Evolutionary conservation across 2,329 filamentous ascomycete genomes (phyloP).

Genomic region (Pseudonectria foliicola): DNA sequence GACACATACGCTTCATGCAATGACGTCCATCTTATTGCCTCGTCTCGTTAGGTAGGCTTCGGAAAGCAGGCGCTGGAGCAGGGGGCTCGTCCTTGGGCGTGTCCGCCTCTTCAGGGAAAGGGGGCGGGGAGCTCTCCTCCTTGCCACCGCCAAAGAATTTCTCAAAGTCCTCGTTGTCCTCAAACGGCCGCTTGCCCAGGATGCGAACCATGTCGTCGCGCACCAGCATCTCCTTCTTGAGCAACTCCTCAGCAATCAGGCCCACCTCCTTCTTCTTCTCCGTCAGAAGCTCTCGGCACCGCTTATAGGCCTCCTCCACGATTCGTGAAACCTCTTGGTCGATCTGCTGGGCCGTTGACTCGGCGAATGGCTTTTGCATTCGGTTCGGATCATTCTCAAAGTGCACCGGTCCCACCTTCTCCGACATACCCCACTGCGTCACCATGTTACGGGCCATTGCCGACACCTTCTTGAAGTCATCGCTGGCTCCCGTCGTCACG

Average conservation of each 20-base stretch:
- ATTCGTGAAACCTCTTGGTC: constrained; percentile 87
- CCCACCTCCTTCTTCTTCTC: constrained; percentile 86
- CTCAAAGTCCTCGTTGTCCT: constrained; percentile 77
- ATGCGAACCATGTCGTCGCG: constrained; percentile 89
- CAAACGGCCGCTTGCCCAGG: constrained; percentile 76
- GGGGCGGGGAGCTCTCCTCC: constrained; percentile 50
- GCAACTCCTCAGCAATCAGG: constrained; percentile 83
- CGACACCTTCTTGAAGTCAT: constrained; percentile 98
- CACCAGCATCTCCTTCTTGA: constrained; percentile 84
- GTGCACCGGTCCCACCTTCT: constrained; percentile 86
- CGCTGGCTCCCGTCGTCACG: constrained; percentile 87
- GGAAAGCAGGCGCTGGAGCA: constrained; percentile 33
- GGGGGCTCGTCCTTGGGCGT: constrained; percentile 28
- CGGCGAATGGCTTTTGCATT: constrained; percentile 90
- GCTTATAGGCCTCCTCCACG: constrained; percentile 84
- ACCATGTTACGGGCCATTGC: constrained; percentile 96
- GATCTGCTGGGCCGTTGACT: constrained; percentile 87
- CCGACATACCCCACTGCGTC: constrained; percentile 98
- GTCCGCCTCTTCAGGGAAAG: constrained; percentile 41
- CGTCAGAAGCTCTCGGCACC: constrained; percentile 75
- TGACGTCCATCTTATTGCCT: constrained; percentile 3
- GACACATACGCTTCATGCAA: background rate
- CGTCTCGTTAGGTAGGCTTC: constrained; percentile 18
- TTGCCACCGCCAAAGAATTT: constrained; percentile 78
- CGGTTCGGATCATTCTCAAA: constrained; percentile 79